Evolutionary conservation across 495 filamentous ascomycete genomes (phyloP).

Genomic region (Aspergillus leporis): DNA sequence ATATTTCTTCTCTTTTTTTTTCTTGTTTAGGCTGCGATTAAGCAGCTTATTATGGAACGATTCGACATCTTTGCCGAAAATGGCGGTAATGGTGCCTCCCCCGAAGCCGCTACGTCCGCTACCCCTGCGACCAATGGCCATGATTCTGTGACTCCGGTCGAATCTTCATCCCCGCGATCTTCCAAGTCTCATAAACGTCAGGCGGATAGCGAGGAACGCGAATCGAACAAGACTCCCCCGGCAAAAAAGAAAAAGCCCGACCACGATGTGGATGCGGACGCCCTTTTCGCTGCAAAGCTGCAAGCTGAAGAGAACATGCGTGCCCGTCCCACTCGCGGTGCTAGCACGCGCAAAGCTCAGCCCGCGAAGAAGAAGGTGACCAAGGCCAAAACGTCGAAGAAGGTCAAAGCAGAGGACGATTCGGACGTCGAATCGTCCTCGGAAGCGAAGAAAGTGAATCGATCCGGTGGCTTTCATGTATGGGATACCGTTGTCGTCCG

Average conservation of each 20-base stretch:
- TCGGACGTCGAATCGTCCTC: slow-evolving; percentile 68
- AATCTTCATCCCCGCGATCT: slow-evolving; percentile 46
- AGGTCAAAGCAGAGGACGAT: slow-evolving; percentile 75
- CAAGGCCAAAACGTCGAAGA: slow-evolving; percentile 72
- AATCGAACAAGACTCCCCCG: slow-evolving; percentile 43
- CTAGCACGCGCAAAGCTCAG: slow-evolving; percentile 54
- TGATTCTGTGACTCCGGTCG: slow-evolving; percentile 39
- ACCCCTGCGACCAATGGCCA: slow-evolving; percentile 46
- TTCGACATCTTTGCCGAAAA: slow-evolving; percentile 75
- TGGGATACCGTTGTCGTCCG: slow-evolving; percentile 20
- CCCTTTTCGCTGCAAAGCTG: slow-evolving; percentile 77
- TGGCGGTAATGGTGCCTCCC: slow-evolving; percentile 38
- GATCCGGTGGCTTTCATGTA: slow-evolving; percentile 69
- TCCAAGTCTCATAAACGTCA: slow-evolving; percentile 58
- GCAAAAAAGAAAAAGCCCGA: slow-evolving; percentile 59
- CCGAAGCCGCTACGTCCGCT: slow-evolving; percentile 30
- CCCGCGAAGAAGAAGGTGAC: slow-evolving; percentile 63
- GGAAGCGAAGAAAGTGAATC: slow-evolving; percentile 63
- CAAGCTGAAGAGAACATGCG: slow-evolving; percentile 88
- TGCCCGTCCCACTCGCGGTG: slow-evolving; percentile 70
- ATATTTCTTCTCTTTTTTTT: background rate
- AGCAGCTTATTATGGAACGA: slow-evolving; percentile 79
- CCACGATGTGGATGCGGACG: slow-evolving; percentile 71
- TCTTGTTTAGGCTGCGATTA: slow-evolving; percentile 66
- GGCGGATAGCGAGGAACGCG: slow-evolving; percentile 48